Percentiles rank a stretch among this genome's conserved stretches.
Evolutionary conservation across 768 basidiomycete species (phyloP).

Genomic region (Mycena vulgaris): DNA sequence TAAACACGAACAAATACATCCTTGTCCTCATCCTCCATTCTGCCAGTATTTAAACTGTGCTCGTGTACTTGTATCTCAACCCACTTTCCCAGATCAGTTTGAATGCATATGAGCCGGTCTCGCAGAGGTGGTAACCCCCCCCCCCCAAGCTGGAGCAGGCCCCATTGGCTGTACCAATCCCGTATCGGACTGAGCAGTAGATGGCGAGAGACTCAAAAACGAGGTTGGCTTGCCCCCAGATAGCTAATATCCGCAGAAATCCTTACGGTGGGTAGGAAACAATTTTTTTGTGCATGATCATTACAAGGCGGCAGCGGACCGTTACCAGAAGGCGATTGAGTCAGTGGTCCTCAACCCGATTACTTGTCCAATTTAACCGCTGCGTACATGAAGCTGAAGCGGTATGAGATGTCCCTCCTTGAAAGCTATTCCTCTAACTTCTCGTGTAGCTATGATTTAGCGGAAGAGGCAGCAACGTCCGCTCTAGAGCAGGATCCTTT

Average conservation of each 20-base stretch:
- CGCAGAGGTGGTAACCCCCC: background rate
- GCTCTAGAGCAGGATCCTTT: constrained; percentile 52
- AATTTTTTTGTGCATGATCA: background rate
- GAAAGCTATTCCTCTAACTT: background rate
- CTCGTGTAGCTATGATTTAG: constrained; percentile 31
- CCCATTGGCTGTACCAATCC: too few relatives aligned
- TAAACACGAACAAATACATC: background rate
- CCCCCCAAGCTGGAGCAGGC: background rate
- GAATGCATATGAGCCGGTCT: background rate
- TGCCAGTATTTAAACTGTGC: too few relatives aligned
- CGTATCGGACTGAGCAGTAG: background rate
- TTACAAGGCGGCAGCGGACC: background rate
- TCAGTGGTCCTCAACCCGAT: constrained; percentile 43
- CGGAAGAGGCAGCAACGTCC: constrained; percentile 55
- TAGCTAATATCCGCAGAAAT: background rate
- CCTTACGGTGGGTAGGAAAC: background rate
- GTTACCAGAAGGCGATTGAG: background rate
- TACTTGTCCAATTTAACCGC: constrained; percentile 53
- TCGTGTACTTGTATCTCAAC: too few relatives aligned
- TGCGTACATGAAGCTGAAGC: constrained; percentile 52
- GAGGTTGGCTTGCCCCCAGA: background rate
- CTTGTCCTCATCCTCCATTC: too few relatives aligned
- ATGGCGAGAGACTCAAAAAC: background rate
- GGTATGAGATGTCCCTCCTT: constrained; percentile 39
- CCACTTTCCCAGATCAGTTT: too few relatives aligned